phyloP scores from a whole-genome alignment of 345 rosid species.

The Arabis hirsuta region DNA sequence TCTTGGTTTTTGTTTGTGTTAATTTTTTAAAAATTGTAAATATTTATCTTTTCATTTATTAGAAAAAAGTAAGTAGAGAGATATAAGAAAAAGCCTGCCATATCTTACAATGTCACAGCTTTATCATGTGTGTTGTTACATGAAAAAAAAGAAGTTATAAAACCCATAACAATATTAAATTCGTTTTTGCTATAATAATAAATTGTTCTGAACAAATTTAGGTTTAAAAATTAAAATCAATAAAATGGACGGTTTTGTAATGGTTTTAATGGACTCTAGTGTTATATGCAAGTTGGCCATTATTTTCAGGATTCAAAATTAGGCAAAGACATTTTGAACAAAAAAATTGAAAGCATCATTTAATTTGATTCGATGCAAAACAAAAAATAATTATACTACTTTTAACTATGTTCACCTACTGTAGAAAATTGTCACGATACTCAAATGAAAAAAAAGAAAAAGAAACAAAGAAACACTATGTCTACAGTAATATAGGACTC shows the following conservation, averaged over 20 bases:
- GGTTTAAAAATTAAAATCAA: neutral
- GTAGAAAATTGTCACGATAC: constrained; percentile 26
- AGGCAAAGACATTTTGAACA: neutral
- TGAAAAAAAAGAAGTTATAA: neutral
- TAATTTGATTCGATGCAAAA: neutral
- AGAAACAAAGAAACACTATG: constrained; percentile 11
- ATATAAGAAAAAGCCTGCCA: constrained; percentile 39
- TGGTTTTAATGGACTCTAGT: constrained; percentile 6
- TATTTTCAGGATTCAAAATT: constrained; percentile 13
- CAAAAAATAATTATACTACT: neutral
- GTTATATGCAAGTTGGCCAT: constrained; percentile 16
- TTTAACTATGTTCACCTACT: constrained; percentile 12
- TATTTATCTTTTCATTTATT: constrained; percentile 12
- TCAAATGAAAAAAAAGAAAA: neutral
- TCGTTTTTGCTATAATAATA: neutral
- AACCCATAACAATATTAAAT: neutral
- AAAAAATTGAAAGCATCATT: neutral
- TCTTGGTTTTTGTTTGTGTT: neutral
- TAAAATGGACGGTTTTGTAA: constrained; percentile 19
- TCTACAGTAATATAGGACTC: constrained; percentile 21
- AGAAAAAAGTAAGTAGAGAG: constrained; percentile 19
- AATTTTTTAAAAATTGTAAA: neutral
- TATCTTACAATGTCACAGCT: constrained; percentile 37
- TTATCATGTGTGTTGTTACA: constrained; percentile 31
- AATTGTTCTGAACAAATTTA: neutral